phyloP scores from a whole-genome alignment of 257 asterid species.

The Ilex asprella region DNA sequence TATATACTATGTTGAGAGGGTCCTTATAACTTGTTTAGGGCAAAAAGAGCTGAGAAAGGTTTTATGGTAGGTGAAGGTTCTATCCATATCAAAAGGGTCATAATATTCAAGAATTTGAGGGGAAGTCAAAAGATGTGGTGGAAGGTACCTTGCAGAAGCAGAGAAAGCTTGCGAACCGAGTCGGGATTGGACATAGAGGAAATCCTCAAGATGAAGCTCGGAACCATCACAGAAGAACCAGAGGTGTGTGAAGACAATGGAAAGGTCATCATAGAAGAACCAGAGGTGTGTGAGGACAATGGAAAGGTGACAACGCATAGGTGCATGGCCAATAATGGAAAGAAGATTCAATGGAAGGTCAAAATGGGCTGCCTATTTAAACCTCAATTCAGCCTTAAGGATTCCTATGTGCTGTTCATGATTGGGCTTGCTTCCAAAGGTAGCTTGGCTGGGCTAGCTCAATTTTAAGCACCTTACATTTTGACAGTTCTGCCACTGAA shows the following conservation, averaged over 20 bases:
- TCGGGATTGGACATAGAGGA: slow-evolving; percentile 49
- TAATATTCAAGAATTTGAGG: no score
- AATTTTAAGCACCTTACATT: slow-evolving; percentile 12
- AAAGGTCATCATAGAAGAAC: background rate
- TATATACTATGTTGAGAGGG: no score
- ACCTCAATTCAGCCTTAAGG: slow-evolving; percentile 43
- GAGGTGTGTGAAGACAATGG: slow-evolving; percentile 32
- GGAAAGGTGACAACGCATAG: background rate
- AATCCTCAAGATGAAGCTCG: slow-evolving; percentile 71
- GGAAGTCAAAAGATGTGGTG: background rate
- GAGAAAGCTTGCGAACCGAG: slow-evolving; percentile 28
- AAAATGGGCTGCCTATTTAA: slow-evolving; percentile 32
- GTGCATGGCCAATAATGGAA: slow-evolving; percentile 12
- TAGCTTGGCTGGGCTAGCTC: slow-evolving; percentile 49
- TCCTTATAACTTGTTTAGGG: no score
- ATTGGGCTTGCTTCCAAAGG: slow-evolving; percentile 52
- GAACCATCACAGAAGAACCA: slow-evolving; percentile 53
- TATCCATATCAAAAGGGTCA: no score
- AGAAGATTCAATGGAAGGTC: slow-evolving; percentile 36
- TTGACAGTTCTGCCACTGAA: no score
- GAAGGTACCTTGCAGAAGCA: slow-evolving; percentile 21
- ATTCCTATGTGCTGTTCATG: slow-evolving; percentile 56
- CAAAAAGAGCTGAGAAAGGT: no score
- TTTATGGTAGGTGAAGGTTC: no score
- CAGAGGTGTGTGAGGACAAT: no score